A percentile compares a stretch with the other conserved stretches of the same genome.
Evolutionary conservation across 2,329 filamentous ascomycete species (phyloP).

Genomic region (Magnaporthiopsis poae): DNA sequence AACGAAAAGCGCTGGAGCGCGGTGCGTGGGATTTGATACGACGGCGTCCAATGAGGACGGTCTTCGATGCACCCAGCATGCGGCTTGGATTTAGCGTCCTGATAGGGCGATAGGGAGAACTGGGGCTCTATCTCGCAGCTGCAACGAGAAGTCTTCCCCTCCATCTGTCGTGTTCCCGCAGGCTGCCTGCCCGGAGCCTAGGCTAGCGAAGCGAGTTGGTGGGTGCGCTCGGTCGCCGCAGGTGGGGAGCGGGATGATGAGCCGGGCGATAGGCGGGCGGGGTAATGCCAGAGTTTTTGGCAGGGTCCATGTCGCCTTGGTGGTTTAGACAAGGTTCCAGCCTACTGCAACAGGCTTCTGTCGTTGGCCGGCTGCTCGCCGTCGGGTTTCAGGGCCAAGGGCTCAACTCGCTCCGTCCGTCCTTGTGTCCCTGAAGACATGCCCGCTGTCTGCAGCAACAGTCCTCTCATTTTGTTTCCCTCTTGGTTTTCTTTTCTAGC

Average conservation of each 20-base stretch:
- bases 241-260: neutral
- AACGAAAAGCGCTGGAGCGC: neutral
- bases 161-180: neutral
- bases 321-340: neutral
- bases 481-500: neutral
- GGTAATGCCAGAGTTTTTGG: neutral
- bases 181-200: neutral
- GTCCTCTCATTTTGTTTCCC: neutral
- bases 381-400: neutral
- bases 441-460: neutral
- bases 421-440: neutral
- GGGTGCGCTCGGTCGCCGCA: neutral
- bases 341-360: neutral
- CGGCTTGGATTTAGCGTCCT: constrained; percentile 14
- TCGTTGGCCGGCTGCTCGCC: neutral
- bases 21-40: constrained; percentile 19
- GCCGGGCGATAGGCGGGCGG: neutral
- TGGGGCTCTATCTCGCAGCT: neutral
- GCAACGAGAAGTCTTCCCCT: neutral
- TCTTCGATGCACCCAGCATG: constrained; percentile 17
- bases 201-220: neutral
- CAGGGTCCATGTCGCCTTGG: neutral
- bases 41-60: constrained; percentile 18
- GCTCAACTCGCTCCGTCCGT: neutral
- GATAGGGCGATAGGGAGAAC: constrained; percentile 14